A percentile compares a stretch with the other conserved stretches of the same genome.
These are phyloP conservation scores for Madurella fahalii DNA, from an alignment of 2,329 filamentous ascomycete genomes.

Conservation along the genomic window DNA sequence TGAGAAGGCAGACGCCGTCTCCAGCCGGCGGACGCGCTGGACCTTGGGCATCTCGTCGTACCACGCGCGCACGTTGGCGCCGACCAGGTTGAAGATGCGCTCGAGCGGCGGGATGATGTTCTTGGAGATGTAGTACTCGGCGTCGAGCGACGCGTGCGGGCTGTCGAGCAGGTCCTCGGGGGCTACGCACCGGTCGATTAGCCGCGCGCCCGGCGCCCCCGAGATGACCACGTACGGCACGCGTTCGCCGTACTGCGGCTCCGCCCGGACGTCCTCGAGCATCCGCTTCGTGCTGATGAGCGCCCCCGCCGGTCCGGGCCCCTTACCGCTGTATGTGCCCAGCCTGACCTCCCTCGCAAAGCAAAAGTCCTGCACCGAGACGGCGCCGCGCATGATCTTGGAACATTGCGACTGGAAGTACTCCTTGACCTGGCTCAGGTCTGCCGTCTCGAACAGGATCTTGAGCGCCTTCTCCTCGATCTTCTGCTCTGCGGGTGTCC, in stretches of 20 bases:
- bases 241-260: slow-evolving; percentile 92
- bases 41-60: slow-evolving; percentile 96
- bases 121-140: slow-evolving; percentile 95
- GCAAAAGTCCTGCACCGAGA: slow-evolving; percentile 93
- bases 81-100: slow-evolving; percentile 93
- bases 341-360: slow-evolving; percentile 90
- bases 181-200: slow-evolving; percentile 85
- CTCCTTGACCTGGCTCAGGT: slow-evolving; percentile 80
- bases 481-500: slow-evolving; percentile 92
- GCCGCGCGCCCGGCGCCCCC: slow-evolving; percentile 76
- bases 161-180: slow-evolving; percentile 78
- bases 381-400: slow-evolving; percentile 85
- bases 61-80: slow-evolving; percentile 86
- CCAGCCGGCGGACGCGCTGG: slow-evolving; percentile 66
- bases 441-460: slow-evolving; percentile 82
- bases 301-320: slow-evolving; percentile 78
- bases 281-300: slow-evolving; percentile 83
- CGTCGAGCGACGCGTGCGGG: slow-evolving; percentile 75
- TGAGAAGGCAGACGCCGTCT: slow-evolving; percentile 32
- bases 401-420: slow-evolving; percentile 89
- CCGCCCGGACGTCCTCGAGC: slow-evolving; percentile 77
- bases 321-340: slow-evolving; percentile 80
- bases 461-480: slow-evolving; percentile 91
- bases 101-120: slow-evolving; percentile 93
- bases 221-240: slow-evolving; percentile 92